Evolutionary conservation across 2,329 filamentous ascomycete species (phyloP).

Genomic region (Neonectria neomacrospora): DNA sequence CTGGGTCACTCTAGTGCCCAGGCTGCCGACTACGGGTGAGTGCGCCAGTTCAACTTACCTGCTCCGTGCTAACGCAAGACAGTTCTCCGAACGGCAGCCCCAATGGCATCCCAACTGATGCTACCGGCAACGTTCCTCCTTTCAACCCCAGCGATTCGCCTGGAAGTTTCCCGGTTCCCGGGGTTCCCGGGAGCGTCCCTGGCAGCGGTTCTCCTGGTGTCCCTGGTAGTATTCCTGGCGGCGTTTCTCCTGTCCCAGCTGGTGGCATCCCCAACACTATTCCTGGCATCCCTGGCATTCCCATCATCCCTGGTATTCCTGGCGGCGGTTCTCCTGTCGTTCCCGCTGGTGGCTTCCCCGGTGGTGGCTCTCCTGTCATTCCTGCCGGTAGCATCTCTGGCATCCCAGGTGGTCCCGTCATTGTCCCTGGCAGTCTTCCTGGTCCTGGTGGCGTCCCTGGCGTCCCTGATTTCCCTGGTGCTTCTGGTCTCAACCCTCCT

Average conservation of each 20-base stretch:
- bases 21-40: slow-evolving; percentile 50
- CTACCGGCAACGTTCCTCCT: slow-evolving; percentile 27
- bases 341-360: slow-evolving; percentile 23
- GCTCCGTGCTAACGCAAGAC: slow-evolving; percentile 21
- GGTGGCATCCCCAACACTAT: background rate
- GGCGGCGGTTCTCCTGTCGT: slow-evolving; percentile 4
- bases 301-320: slow-evolving; percentile 21
- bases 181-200: slow-evolving; percentile 29
- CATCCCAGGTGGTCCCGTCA: slow-evolving; percentile 7
- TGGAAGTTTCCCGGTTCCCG: slow-evolving; percentile 29
- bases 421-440: slow-evolving; percentile 13
- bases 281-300: slow-evolving; percentile 19
- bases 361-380: slow-evolving; percentile 13
- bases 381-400: slow-evolving; percentile 18
- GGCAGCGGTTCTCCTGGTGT: slow-evolving; percentile 18
- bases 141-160: slow-evolving; percentile 30
- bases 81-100: slow-evolving; percentile 32
- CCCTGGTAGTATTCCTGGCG: slow-evolving; percentile 27
- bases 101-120: slow-evolving; percentile 19
- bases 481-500: slow-evolving; percentile 30
- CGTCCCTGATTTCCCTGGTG: slow-evolving; percentile 27
- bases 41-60: background rate
- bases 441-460: slow-evolving; percentile 23
- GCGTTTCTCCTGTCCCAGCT: too few species aligned
- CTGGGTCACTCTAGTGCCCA: slow-evolving; percentile 48